Percentiles rank a stretch among this genome's conserved stretches.
Evolutionary conservation across 1,284 basidiomycete genomes (phyloP).

Genomic region (Rhodotorula sp.): DNA sequence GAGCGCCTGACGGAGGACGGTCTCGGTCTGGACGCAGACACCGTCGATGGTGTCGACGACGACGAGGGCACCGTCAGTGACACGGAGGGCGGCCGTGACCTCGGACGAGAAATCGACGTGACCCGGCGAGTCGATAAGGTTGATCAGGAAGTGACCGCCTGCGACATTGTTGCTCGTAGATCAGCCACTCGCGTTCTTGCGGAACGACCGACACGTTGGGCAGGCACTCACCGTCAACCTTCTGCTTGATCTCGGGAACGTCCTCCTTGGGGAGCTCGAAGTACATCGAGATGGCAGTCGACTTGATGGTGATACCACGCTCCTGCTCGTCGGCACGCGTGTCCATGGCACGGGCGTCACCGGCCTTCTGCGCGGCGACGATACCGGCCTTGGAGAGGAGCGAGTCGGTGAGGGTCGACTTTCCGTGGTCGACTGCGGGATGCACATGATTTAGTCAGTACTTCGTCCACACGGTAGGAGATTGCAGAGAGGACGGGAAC

Average conservation of each 20-base stretch:
- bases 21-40: conserved; percentile 99
- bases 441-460: background rate
- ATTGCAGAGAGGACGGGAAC: conserved; percentile 4
- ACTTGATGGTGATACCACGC: conserved; percentile 99
- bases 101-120: conserved; percentile 99
- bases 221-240: conserved; percentile 69
- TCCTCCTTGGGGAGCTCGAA: conserved; percentile 94
- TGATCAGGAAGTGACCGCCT: conserved; percentile 98
- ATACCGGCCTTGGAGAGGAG: conserved; percentile 99
- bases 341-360: conserved; percentile 97
- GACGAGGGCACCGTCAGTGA: conserved; percentile 74
- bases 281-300: conserved; percentile 99
- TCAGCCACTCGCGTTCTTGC: background rate
- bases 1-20: conserved; percentile 95
- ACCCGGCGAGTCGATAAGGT: conserved; percentile 98
- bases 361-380: conserved; percentile 91
- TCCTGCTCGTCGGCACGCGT: conserved; percentile 98
- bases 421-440: conserved; percentile 86
- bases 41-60: conserved; percentile 99
- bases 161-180: conserved; percentile 9
- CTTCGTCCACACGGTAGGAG: background rate
- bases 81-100: conserved; percentile 98
- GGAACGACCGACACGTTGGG: background rate
- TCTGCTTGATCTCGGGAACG: conserved; percentile 79
- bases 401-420: conserved; percentile 98